Evolutionary conservation across 352 stramenopile species (phyloP), one percentile per base, ranked within the genome.

Genomic region (Phytophthora gonapodyides): DNA sequence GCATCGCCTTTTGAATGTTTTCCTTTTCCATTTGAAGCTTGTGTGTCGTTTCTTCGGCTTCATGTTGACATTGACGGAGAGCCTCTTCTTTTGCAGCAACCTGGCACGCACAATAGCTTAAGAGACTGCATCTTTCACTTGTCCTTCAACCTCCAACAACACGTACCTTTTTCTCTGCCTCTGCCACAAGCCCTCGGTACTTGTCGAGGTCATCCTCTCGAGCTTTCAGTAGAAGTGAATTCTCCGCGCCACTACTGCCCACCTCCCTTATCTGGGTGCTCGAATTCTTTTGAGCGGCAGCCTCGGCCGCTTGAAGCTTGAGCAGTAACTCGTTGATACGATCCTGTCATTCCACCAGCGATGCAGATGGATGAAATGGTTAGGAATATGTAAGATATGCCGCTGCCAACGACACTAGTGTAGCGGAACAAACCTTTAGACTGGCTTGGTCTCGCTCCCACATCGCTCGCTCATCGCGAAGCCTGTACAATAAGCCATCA

Each of bases 221-320:
- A 2, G 71, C 51, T 33, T 85, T 85, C 12, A 83, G 21, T 24
- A 78, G 27, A 16, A 68, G 41, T 13, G 64, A 41, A 57, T 67
- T 40, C n/a, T 75, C 66, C 4, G 30, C 43, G 5, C 16, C 44
- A 31, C 27, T 61, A 57, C 54, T 52, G 7, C 78, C 63, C 13
- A 31, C 68, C 21, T 76, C 71, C 6, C 71, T 63, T 3, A 45
- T 11, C 17, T 69, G 50, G 4, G 42, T 42, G 24, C 21, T 60
- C 4, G 57, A 68, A 42, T 53, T 66, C 24, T 74, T 75, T 41
- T 82, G 67, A 33, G 72, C 53, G 1, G 73, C 61, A 33, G 57
- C 63, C 34, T 88, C 80, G 30, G 80, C 75, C 8, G 78, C 73
- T 57, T 88, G 76, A 15, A 89, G 74, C 57, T 87, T 87, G 16